Conservation (phyloP, 345 rosid genomes). For the Cardamine resedifolia region DNA sequence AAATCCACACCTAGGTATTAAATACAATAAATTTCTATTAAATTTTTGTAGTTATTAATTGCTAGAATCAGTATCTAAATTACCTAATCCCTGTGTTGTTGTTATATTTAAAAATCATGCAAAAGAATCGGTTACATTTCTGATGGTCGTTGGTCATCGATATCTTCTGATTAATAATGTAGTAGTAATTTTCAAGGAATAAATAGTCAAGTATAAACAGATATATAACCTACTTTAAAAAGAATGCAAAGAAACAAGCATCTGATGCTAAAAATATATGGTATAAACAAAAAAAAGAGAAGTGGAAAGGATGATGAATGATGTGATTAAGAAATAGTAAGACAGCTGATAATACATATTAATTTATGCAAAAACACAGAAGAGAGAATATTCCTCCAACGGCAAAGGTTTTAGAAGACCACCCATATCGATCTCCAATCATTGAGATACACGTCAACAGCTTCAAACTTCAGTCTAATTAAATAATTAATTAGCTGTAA, state of each 20-base stretch:
- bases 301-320: neutral
- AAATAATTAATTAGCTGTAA: slow-evolving; percentile 36
- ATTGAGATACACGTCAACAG: slow-evolving; percentile 33
- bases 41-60: neutral
- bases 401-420: slow-evolving; percentile 22
- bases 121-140: slow-evolving; percentile 4
- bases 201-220: neutral
- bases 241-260: slow-evolving; percentile 21
- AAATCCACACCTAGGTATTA: neutral
- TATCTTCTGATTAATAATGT: neutral
- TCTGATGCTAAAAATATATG: slow-evolving; percentile 10
- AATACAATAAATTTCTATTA: neutral
- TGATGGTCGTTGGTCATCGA: slow-evolving; percentile 5
- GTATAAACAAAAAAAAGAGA: neutral
- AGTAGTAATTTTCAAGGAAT: neutral
- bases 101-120: neutral
- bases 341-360: slow-evolving; percentile 21
- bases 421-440: slow-evolving; percentile 11
- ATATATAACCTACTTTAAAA: neutral
- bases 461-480: slow-evolving; percentile 16
- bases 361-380: neutral
- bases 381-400: slow-evolving; percentile 33
- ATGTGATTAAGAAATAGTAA: slow-evolving; percentile 21
- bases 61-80: neutral
- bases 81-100: neutral